These are phyloP conservation scores for Globisporangium mamillatum DNA, from an alignment of 352 stramenopile species.

Conservation along the genomic window DNA sequence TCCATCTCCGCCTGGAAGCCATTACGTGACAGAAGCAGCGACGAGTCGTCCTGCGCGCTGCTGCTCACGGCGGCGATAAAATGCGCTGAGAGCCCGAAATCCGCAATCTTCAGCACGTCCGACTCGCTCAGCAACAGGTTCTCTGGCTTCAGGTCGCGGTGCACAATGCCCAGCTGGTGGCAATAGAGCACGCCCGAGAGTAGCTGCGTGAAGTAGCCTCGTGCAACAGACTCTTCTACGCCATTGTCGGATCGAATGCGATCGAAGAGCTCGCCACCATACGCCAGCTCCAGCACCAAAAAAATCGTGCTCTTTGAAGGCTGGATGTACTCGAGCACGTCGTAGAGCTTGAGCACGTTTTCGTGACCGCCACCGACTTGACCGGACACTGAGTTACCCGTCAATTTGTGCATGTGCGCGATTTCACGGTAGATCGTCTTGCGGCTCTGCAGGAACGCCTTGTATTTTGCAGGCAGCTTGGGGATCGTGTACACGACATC, in stretches of 20 bases:
- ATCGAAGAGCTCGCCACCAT: constrained; percentile 92
- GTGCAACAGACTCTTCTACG: constrained; percentile 78
- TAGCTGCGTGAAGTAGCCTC: constrained; percentile 88
- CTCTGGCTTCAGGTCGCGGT: constrained; percentile 96
- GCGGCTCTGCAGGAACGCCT: constrained; percentile 89
- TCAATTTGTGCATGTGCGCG: constrained; percentile 92
- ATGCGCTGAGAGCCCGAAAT: constrained; percentile 93
- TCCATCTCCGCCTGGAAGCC: constrained; percentile 25
- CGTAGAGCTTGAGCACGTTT: constrained; percentile 95
- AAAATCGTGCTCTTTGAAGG: constrained; percentile 94
- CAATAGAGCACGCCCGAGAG: constrained; percentile 88
- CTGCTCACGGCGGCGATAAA: constrained; percentile 81
- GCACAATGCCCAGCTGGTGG: constrained; percentile 91
- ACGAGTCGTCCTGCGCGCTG: constrained; percentile 26
- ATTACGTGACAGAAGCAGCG: constrained; percentile 6
- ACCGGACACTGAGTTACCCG: constrained; percentile 73
- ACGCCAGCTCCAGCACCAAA: constrained; percentile 90
- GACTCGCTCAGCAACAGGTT: constrained; percentile 93
- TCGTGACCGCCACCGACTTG: constrained; percentile 83
- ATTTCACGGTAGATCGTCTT: constrained; percentile 95
- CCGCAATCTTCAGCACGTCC: constrained; percentile 93
- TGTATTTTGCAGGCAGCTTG: constrained; percentile 89
- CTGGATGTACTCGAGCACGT: constrained; percentile 95
- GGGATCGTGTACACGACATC: constrained; percentile 72
- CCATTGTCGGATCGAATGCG: constrained; percentile 87